Base-by-base conservation (phyloP, 2,329 filamentous ascomycete species). In the Penicillium polonicum region DNA sequence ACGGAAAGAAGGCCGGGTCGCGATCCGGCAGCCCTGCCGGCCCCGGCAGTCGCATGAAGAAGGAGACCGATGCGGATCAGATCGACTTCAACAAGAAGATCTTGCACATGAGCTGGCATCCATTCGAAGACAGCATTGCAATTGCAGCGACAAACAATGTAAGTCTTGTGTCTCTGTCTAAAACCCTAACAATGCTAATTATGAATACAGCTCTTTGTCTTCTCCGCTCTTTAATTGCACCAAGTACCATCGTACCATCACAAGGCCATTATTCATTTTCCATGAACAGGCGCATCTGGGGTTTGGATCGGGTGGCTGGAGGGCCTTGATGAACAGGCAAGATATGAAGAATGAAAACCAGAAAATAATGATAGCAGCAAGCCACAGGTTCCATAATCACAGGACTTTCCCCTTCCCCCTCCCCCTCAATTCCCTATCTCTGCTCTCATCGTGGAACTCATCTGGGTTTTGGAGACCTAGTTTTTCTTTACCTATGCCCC, bases 51-150 rank as follows among this genome's bases (percentile, higher is more conserved):
- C 86, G 94, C 68, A 97, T 99, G 94, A 88, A 92, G 72, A 97
- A 97, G 80, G 94, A 99, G 81, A 99, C 94, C 52, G 94, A 99
- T 77, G 94, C 94, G 58, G 93, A 99, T 76, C 93, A 97, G 80
- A 97, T 97, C 77, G 94, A 99, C 78, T 99, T 97, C 79, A 97
- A 97, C 84, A 99, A 97, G 85, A 99, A 99, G 85, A 99, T 99
- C 70, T 76, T 99, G 73, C 94, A 99, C 77, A 99, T 99, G 94
- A 97, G 93, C 80, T 99, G 94, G 94, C 94, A 99, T 86, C 94
- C 94, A 48, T 97, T 95, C 71, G 94, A 99, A 79, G 93, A 99
- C 80, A 97, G 93, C 80, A 99, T 99, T 79, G 94, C 94, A 57
- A 99, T 99, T 81, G 94, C 94, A 68, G 94, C 94, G 60, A 99